These are phyloP conservation scores for Solanum appendiculatum DNA, from an alignment of 257 asterid genomes.

Conservation along the genomic window DNA sequence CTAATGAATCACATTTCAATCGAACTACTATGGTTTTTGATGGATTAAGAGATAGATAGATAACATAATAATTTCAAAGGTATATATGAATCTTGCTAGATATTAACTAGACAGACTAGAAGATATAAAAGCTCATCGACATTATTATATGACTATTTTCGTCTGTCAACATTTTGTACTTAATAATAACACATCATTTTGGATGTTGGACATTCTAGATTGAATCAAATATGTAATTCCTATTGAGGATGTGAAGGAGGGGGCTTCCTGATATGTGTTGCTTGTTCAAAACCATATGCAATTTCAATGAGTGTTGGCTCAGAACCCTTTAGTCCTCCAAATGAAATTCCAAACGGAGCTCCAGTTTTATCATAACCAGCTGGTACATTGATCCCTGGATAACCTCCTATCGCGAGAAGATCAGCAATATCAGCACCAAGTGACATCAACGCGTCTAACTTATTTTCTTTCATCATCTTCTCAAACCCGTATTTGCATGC, in stretches of 20 bases:
- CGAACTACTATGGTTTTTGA: background rate
- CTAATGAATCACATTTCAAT: background rate
- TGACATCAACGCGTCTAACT: constrained; percentile 31
- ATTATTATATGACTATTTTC: background rate
- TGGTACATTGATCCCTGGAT: constrained; percentile 39
- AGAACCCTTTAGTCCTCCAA: constrained; percentile 41
- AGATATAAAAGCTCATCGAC: background rate
- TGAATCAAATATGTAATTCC: background rate
- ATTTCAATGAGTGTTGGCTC: constrained; percentile 46
- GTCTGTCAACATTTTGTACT: background rate
- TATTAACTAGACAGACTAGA: background rate
- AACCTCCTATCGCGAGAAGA: constrained; percentile 30
- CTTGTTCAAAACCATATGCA: constrained; percentile 51
- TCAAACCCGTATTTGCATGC: constrained; percentile 17
- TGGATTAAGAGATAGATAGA: background rate
- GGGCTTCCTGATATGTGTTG: constrained; percentile 41
- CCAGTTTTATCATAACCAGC: constrained; percentile 30
- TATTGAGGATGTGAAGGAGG: constrained; percentile 11
- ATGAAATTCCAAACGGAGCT: constrained; percentile 32
- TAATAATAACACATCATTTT: background rate
- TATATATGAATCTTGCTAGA: background rate
- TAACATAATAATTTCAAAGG: background rate
- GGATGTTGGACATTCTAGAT: background rate
- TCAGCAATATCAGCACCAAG: background rate
- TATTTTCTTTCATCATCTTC: constrained; percentile 21